Base-by-base conservation (phyloP, 179 eudicot species). In the Gypsophila paniculata region DNA sequence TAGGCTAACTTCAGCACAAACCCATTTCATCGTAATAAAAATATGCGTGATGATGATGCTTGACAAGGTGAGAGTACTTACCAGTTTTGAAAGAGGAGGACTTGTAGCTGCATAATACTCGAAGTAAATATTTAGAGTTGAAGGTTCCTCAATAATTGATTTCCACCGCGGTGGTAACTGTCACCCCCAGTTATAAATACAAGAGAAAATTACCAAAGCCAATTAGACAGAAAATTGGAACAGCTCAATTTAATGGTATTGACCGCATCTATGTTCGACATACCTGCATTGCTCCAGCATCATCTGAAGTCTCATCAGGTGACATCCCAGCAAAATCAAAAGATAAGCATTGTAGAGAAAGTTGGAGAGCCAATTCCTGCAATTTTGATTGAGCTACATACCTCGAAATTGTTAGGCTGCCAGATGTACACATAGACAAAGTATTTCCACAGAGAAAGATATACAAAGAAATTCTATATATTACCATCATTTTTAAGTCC, bases 221-320 rank as follows among this genome's bases (percentile, higher is more conserved):
- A 53, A 58, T 65, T 8, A 52, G 52, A 66, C 46, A n/a, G 12
- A 75, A 29, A 72, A 36, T 55, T 32, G 0, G 13, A 48, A 39
- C 12, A 73, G 61, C 15, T 42, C 46, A 69, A 5, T 19, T 42
- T 42, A 13, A 54, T 44, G 23, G 18, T n/a, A 55, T 21, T 42
- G 63, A 13, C 53, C 29, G 38, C 59, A 6, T 60, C 60, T 23
- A 2, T 6, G 12, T 54, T 25, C 7, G 44, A 32, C 25, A 6
- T 76, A 84, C 87, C 85, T 84, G 85, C 34, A 72, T 68, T 38
- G 74, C 54, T 44, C 86, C 86, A 70, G 76, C 65, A 52, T 89
- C 93, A 68, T 89, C 93, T 70, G 91, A 79, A 66, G 81, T 85
- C 82, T 87, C 93, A 78, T 89, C 91, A 72, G 67, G 48, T 53